Percentiles rank a stretch among this genome's conserved stretches.
Conservation (phyloP, 2,329 filamentous ascomycete species). For the Calycina herbarum region DNA sequence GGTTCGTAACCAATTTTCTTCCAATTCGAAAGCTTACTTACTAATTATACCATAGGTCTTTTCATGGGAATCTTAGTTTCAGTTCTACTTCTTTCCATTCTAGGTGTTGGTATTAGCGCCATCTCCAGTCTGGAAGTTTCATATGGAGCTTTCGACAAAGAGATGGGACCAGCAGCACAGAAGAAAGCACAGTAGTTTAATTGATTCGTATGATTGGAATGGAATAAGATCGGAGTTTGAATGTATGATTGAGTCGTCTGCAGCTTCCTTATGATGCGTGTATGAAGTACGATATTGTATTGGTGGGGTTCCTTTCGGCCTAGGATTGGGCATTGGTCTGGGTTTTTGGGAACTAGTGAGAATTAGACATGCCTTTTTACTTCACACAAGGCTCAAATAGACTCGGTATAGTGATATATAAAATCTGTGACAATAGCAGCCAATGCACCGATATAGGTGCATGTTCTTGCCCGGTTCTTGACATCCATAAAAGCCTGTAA, state of each 20-base stretch:
- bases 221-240: constrained; percentile 13
- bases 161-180: constrained; percentile 84
- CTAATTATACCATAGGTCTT: constrained; percentile 57
- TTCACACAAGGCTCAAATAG: neutral
- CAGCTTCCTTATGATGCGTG: neutral
- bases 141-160: constrained; percentile 95
- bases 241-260: constrained; percentile 2
- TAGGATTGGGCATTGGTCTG: neutral
- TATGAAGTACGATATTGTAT: constrained; percentile 13
- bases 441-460: no score
- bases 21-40: neutral
- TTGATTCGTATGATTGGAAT: constrained; percentile 3
- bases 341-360: neutral
- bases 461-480: no score
- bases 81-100: constrained; percentile 71
- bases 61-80: constrained; percentile 81
- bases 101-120: constrained; percentile 75
- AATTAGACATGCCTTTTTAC: neutral
- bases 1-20: constrained; percentile 53
- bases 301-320: neutral
- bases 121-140: constrained; percentile 81
- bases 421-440: no score
- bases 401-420: no score
- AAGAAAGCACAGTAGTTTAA: constrained; percentile 66
- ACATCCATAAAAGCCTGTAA: no score